A percentile compares a stretch with the other conserved stretches of the same genome.
phyloP scores from a whole-genome alignment of 495 filamentous ascomycete species.

The Neurospora sp. region DNA sequence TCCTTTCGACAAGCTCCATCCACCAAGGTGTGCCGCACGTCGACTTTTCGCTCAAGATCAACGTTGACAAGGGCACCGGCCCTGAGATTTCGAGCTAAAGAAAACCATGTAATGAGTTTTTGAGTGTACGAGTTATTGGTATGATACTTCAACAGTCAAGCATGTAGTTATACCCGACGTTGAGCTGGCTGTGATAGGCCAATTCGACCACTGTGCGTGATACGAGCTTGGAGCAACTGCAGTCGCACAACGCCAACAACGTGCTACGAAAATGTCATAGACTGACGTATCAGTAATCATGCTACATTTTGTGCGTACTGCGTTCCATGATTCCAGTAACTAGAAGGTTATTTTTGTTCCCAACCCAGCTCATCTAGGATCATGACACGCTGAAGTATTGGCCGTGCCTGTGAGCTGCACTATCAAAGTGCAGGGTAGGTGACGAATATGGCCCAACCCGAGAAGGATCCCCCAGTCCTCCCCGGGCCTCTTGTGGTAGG shows the following conservation, averaged over 20 bases:
- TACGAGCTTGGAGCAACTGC: background rate
- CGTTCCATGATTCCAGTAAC: background rate
- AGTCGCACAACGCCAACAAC: background rate
- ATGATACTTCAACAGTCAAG: background rate
- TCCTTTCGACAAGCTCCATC: slow-evolving; percentile 90
- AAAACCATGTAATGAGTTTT: background rate
- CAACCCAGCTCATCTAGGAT: background rate
- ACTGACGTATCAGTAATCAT: background rate
- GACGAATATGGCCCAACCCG: background rate
- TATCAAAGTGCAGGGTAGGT: background rate
- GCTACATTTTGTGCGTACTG: background rate
- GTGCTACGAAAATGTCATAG: background rate
- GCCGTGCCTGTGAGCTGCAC: background rate
- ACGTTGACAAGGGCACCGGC: slow-evolving; percentile 22
- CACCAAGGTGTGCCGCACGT: slow-evolving; percentile 90
- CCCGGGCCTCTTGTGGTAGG: background rate
- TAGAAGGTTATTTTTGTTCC: background rate
- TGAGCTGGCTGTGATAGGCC: background rate
- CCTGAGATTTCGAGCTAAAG: slow-evolving; percentile 16
- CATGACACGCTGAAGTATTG: background rate
- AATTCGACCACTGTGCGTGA: background rate
- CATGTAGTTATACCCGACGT: background rate
- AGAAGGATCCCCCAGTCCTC: background rate
- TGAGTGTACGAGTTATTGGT: background rate
- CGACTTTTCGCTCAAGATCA: slow-evolving; percentile 92